A percentile compares a stretch with the other conserved stretches of the same genome.
phyloP scores from a whole-genome alignment of 2,329 filamentous ascomycete species.

The Thermochaetoides dissita region DNA sequence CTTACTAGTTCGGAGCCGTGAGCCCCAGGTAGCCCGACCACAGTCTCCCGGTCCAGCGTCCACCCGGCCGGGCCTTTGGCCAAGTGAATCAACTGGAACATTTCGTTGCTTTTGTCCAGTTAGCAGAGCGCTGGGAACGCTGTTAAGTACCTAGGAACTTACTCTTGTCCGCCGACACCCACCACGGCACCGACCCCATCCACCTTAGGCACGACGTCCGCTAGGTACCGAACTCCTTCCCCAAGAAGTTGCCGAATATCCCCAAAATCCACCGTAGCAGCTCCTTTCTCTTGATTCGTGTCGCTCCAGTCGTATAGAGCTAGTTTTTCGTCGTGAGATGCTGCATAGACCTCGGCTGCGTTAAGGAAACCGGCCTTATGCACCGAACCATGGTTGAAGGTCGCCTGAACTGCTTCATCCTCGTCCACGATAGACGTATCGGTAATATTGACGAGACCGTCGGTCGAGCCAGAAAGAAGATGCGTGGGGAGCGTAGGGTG shows the following conservation, averaged over 20 bases:
- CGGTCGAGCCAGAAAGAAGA: conserved; percentile 64
- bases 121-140: neutral
- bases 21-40: conserved; percentile 45
- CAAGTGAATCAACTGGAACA: conserved; percentile 48
- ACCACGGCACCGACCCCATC: conserved; percentile 46
- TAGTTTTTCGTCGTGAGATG: conserved; percentile 67
- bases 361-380: conserved; percentile 62
- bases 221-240: conserved; percentile 53
- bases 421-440: conserved; percentile 58
- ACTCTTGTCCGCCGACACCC: conserved; percentile 56
- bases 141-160: conserved; percentile 18
- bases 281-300: conserved; percentile 40
- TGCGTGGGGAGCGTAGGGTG: conserved; percentile 46
- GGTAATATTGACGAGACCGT: conserved; percentile 66
- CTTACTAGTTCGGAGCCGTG: conserved; percentile 52
- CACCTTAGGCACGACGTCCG: conserved; percentile 48
- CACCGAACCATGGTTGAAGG: conserved; percentile 65
- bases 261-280: conserved; percentile 45
- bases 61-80: conserved; percentile 35
- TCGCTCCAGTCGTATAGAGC: conserved; percentile 59
- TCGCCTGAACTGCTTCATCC: conserved; percentile 64
- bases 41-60: conserved; percentile 39
- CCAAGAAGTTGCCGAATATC: conserved; percentile 52
- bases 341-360: conserved; percentile 49
- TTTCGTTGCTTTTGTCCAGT: conserved; percentile 29